These are phyloP conservation scores for Yamadazyma blattariae DNA, from an alignment of 1,139 yeast genomes.

Conservation along the genomic window DNA sequence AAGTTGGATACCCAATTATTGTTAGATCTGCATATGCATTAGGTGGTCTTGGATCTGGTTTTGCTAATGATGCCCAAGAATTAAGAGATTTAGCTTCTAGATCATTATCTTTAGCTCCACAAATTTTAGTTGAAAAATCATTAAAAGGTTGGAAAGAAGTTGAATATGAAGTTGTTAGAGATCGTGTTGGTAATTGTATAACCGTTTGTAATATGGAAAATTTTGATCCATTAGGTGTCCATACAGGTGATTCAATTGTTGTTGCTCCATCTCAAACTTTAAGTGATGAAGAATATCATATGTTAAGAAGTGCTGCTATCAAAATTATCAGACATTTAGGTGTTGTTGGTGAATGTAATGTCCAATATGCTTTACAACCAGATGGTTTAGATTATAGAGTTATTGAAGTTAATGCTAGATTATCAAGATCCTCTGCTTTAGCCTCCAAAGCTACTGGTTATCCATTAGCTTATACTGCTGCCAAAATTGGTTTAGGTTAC, in stretches of 20 bases:
- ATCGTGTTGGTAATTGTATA: slow-evolving; percentile 93
- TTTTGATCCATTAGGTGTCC: slow-evolving; percentile 96
- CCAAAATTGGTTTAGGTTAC: slow-evolving; percentile 92
- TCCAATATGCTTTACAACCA: slow-evolving; percentile 94
- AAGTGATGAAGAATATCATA: slow-evolving; percentile 95
- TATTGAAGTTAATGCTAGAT: slow-evolving; percentile 95
- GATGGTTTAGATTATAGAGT: slow-evolving; percentile 94
- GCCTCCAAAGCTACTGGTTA: slow-evolving; percentile 99
- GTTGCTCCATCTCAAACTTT: slow-evolving; percentile 98
- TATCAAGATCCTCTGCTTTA: slow-evolving; percentile 94
- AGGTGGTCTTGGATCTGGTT: slow-evolving; percentile 98
- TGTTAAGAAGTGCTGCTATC: slow-evolving; percentile 96
- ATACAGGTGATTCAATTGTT: slow-evolving; percentile 98
- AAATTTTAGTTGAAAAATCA: slow-evolving; percentile 93
- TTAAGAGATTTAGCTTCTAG: slow-evolving; percentile 84
- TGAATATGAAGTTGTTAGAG: slow-evolving; percentile 98
- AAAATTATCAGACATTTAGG: slow-evolving; percentile 97
- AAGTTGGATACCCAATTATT: slow-evolving; percentile 92
- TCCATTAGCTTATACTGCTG: slow-evolving; percentile 98
- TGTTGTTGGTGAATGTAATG: slow-evolving; percentile 98
- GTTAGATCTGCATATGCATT: slow-evolving; percentile 97
- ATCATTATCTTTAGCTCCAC: slow-evolving; percentile 88
- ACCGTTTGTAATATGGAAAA: slow-evolving; percentile 99
- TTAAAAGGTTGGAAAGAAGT: slow-evolving; percentile 99
- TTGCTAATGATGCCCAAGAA: slow-evolving; percentile 81